A percentile compares a stretch with the other conserved stretches of the same genome.
These are phyloP conservation scores for Lactifluus subvellereus DNA, from an alignment of 768 basidiomycete species.

Conservation along the genomic window DNA sequence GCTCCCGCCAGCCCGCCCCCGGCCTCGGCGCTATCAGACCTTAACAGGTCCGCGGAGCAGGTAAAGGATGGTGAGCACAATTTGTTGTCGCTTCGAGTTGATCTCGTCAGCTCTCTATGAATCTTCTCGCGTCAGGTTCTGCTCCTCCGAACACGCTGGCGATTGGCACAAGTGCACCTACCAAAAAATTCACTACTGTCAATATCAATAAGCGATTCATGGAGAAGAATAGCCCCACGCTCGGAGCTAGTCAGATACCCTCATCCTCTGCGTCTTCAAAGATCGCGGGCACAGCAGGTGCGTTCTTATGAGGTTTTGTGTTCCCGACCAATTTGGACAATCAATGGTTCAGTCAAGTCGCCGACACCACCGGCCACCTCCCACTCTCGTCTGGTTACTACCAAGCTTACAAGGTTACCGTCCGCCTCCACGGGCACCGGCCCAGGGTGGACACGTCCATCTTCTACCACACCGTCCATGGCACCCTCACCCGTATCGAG, in stretches of 20 bases:
- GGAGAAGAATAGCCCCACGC: slow-evolving; percentile 72
- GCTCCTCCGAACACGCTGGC: slow-evolving; percentile 16
- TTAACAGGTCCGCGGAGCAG: slow-evolving; percentile 15
- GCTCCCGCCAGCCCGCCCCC: slow-evolving; percentile 17
- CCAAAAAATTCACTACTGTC: slow-evolving; percentile 83
- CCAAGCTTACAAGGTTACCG: slow-evolving; percentile 72
- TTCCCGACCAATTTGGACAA: not conserved
- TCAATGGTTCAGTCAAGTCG: slow-evolving; percentile 46
- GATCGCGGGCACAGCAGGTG: slow-evolving; percentile 48
- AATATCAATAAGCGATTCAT: slow-evolving; percentile 97
- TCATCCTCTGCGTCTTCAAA: slow-evolving; percentile 43
- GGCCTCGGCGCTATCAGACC: slow-evolving; percentile 8
- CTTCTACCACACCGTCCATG: slow-evolving; percentile 61
- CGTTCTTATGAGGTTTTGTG: slow-evolving; percentile 25
- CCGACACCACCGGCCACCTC: slow-evolving; percentile 46
- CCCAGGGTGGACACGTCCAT: slow-evolving; percentile 74
- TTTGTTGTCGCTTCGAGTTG: not conserved
- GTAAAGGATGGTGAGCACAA: slow-evolving; percentile 14
- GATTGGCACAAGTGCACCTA: slow-evolving; percentile 39
- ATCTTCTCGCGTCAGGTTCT: slow-evolving; percentile 10
- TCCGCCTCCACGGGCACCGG: slow-evolving; percentile 51
- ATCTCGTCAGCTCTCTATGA: slow-evolving; percentile 1
- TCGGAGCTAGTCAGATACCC: slow-evolving; percentile 42
- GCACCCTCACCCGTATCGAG: slow-evolving; percentile 41
- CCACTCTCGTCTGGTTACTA: slow-evolving; percentile 79